Base-by-base conservation (phyloP, 1,284 basidiomycete genomes). In the Irpex rosettiformis region DNA sequence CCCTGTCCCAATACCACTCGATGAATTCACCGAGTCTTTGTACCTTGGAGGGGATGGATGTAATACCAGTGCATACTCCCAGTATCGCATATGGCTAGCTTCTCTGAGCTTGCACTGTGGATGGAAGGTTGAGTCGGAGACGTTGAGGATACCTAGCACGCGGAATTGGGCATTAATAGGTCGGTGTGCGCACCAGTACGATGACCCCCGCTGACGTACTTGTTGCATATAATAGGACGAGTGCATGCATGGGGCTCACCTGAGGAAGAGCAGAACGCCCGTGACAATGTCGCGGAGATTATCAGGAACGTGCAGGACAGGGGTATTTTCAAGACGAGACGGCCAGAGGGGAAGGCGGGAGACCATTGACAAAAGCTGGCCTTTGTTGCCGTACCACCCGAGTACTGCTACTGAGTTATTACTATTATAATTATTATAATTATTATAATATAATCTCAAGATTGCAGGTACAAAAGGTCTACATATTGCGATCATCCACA, bases 101-200 rank as follows among this genome's bases (percentile, higher is more conserved):
- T 79, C 78, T 61, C 71, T 88, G 62, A 88, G 85, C 54, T 67
- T 84, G 55, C 74, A 83, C 65, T 88, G 86, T 66, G 96, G 96
- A 0, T 98, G 94, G 92, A 76, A 83, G 56, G 79, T 94, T 6
- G 95, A 98, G 70, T 85, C 86, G 62, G 96, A 98, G 70, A 84
- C 79, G 28, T 72, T 98, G 60, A 78, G 96, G 49, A 96, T 98
- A 18, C 96, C 96, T 0, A 93, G 89, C 70, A 97, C 96, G 27
- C 83, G 93, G 61, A 95, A 95, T 67, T 97, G 95, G 93, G 91
- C 89, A 1, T 82, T 97, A 51, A 73, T 96, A 29, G 94, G 94
- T 89, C 61, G 54, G 84, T 79, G 11, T 28, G 48, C 18, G 58
- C 2, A 10, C 8, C 28, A 52, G 51, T 13, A 24, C 42, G 4